Percentiles rank a stretch among this genome's conserved stretches.
Evolutionary conservation across 176 grass and related monocot species (phyloP).

Genomic region (Alloteropsis semialata): DNA sequence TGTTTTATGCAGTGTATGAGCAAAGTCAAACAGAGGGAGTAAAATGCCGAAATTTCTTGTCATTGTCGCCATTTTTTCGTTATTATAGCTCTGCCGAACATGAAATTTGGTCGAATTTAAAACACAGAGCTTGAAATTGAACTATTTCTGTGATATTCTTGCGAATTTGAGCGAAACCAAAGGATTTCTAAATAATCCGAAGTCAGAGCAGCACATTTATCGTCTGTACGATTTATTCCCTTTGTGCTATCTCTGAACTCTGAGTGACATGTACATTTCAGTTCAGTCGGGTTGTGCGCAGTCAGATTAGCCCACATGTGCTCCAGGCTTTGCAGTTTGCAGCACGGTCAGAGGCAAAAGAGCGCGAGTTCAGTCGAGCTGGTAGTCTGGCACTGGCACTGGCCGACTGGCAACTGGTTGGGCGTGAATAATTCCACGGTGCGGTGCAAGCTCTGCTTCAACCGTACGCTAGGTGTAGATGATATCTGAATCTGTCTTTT

Average conservation of each 20-base stretch:
- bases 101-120: neutral
- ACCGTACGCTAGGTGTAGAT: too few relatives aligned
- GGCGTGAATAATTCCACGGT: neutral
- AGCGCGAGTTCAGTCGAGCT: neutral
- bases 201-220: neutral
- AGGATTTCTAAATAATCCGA: neutral
- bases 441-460: neutral
- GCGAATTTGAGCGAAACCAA: neutral
- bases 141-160: neutral
- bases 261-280: neutral
- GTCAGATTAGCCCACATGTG: slow-evolving; percentile 1
- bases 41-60: neutral
- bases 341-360: neutral
- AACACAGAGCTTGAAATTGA: neutral
- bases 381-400: too few relatives aligned
- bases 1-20: neutral
- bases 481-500: too few relatives aligned
- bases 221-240: neutral
- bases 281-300: neutral
- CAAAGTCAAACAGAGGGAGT: neutral
- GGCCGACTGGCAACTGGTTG: neutral
- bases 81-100: neutral
- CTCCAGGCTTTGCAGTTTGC: neutral
- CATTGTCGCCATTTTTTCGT: neutral
- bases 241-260: neutral